Evolutionary conservation across 441 rosid species (phyloP), one percentile per base, ranked within the genome.

Genomic region (Erysimum pusillum): DNA sequence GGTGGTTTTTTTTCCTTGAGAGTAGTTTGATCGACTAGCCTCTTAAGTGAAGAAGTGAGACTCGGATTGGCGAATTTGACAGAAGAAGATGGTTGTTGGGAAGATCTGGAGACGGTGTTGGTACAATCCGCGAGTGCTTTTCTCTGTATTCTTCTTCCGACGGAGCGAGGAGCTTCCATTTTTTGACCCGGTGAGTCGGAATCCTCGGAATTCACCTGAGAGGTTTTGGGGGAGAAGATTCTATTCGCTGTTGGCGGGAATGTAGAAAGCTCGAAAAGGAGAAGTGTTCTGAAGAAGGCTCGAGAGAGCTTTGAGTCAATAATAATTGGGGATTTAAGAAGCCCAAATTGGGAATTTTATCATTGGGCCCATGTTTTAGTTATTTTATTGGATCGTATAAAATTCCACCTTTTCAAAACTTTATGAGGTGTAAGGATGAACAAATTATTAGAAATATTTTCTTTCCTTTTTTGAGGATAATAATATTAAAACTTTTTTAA

Each of bases 91-190:
- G 78, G 7, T 8, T 56, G 82, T 17, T 73, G 79, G 1, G 81
- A 14, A 42, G 75, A 42, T 51, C 71, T 67, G 14, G 83, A 41
- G 79, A 79, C 46, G 41, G 66, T 42, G 65, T 89, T 89, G 63
- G 87, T 87, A 81, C 85, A 82, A 77, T 87, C 91, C 12, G 76
- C 67, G 45, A 89, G 83, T 1, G 91, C 83, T 18, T 74, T 82
- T 63, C 87, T 73, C 15, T 69, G 71, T 49, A 67, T 35, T 1
- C 38, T 41, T 52, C 56, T 45, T 53, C 67, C 65, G 49, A 64
- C 1, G 6, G 73, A 20, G 0, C 74, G 72, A 36, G 18, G 72
- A 73, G 76, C 72, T 76, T 79, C 81, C 80, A 76, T 67, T 5
- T 9, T 11, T 8, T 10, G 3, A 6, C 13, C 17, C 41, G 54